A percentile compares a stretch with the other conserved stretches of the same genome.
phyloP scores from a whole-genome alignment of 2,329 filamentous ascomycete species.

The Cryphonectria radicalis region DNA sequence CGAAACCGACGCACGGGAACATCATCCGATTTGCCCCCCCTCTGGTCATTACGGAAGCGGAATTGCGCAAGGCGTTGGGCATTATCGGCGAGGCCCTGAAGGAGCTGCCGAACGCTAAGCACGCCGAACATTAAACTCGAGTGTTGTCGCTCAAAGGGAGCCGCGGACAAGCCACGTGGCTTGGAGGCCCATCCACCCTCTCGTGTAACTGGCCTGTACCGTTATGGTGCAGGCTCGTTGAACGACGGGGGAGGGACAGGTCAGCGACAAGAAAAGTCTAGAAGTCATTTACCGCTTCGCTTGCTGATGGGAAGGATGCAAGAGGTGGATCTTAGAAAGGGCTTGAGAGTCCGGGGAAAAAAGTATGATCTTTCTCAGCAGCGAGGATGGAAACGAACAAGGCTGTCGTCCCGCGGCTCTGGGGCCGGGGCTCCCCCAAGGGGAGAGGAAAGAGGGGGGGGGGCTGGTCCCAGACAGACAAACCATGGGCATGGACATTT shows the following conservation, averaged over 20 bases:
- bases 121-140: constrained; percentile 39
- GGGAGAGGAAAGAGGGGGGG: not conserved
- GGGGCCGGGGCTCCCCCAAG: not conserved
- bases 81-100: constrained; percentile 83
- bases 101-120: constrained; percentile 74
- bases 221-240: constrained; percentile 13
- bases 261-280: constrained; percentile 11
- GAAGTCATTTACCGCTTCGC: constrained; percentile 24
- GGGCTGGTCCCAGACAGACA: constrained; percentile 10
- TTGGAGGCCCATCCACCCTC: not conserved
- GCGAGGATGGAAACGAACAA: constrained; percentile 23
- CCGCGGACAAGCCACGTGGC: constrained; percentile 13
- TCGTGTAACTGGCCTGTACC: constrained; percentile 5
- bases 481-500: constrained; percentile 1
- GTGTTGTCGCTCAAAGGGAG: constrained; percentile 11
- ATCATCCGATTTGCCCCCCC: constrained; percentile 98
- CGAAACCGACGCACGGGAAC: constrained; percentile 97
- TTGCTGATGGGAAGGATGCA: constrained; percentile 31
- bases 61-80: constrained; percentile 75
- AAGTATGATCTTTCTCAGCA: constrained; percentile 28
- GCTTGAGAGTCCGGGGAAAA: constrained; percentile 20
- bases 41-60: constrained; percentile 86
- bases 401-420: constrained; percentile 25
- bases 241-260: constrained; percentile 1
- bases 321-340: constrained; percentile 24